These are phyloP conservation scores for Murraya paniculata DNA, from an alignment of 345 rosid genomes.

Conservation along the genomic window DNA sequence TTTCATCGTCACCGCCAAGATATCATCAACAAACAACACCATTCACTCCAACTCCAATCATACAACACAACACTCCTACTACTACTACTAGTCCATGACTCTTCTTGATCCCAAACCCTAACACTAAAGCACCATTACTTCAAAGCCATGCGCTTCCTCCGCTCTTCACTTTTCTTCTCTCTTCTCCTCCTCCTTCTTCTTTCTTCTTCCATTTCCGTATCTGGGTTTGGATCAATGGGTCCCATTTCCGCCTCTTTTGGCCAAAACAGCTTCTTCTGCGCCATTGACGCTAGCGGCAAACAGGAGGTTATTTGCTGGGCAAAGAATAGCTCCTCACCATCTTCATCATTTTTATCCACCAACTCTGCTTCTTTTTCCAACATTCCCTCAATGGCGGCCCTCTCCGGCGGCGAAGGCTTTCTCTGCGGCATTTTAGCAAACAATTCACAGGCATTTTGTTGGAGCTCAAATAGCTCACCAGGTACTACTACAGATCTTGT, in stretches of 20 bases:
- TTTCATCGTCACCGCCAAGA: conserved; percentile 13
- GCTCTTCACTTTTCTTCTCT: conserved; percentile 19
- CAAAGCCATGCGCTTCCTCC: conserved; percentile 25
- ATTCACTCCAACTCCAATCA: neutral
- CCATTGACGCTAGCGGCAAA: conserved; percentile 87
- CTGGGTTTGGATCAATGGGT: conserved; percentile 82
- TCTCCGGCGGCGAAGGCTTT: conserved; percentile 77
- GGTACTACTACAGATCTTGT: conserved; percentile 55
- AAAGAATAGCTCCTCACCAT: conserved; percentile 45
- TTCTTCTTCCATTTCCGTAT: conserved; percentile 29
- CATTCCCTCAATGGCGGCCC: conserved; percentile 59
- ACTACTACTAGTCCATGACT: conserved; percentile 6
- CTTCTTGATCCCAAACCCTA: neutral
- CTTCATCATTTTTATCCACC: conserved; percentile 21
- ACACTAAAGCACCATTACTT: neutral
- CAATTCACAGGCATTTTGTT: conserved; percentile 68
- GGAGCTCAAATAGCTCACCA: conserved; percentile 44
- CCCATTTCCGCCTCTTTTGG: conserved; percentile 83
- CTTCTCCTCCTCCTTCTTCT: conserved; percentile 24
- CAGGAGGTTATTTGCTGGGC: conserved; percentile 85
- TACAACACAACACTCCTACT: neutral
- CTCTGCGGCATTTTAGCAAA: conserved; percentile 74
- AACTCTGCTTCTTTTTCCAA: conserved; percentile 25
- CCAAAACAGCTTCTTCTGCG: conserved; percentile 81
- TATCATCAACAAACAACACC: neutral